A percentile compares a stretch with the other conserved stretches of the same genome.
phyloP scores from a whole-genome alignment of 129 eudicot species.

The Logfia minima region DNA sequence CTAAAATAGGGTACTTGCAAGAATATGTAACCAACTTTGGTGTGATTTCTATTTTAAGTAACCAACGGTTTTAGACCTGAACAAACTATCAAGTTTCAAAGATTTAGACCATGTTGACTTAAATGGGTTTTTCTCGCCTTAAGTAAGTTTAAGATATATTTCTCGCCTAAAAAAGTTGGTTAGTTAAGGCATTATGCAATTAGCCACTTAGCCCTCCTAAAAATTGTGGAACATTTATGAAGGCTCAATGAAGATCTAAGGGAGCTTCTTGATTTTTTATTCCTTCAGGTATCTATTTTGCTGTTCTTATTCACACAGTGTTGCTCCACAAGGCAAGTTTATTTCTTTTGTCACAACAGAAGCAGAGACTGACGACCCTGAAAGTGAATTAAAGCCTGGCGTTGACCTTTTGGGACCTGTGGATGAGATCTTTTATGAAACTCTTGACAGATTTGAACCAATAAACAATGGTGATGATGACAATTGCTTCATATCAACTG shows the following conservation, averaged over 20 bases:
- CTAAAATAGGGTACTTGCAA: too few relatives aligned
- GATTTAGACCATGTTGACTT: not conserved
- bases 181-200: too few relatives aligned
- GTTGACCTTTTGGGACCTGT: conserved; percentile 82
- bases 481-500: conserved; percentile 71
- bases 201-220: not conserved
- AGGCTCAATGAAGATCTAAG: not conserved
- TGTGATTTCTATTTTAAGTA: too few relatives aligned
- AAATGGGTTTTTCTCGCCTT: not conserved
- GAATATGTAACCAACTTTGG: too few relatives aligned
- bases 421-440: conserved; percentile 85
- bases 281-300: conserved; percentile 81
- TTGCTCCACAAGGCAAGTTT: conserved; percentile 88
- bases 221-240: not conserved
- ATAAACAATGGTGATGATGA: conserved; percentile 56
- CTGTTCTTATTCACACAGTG: conserved; percentile 88
- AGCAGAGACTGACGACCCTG: conserved; percentile 88
- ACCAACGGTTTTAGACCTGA: not conserved
- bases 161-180: not conserved
- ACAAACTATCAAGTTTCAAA: not conserved
- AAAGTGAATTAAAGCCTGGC: conserved; percentile 86
- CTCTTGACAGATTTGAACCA: conserved; percentile 79
- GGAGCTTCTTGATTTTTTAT: not conserved
- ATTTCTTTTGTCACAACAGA: conserved; percentile 87
- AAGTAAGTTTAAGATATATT: too few relatives aligned